These are phyloP conservation scores for Aspergillus nanangensis DNA, from an alignment of 495 filamentous ascomycete genomes.

Conservation along the genomic window DNA sequence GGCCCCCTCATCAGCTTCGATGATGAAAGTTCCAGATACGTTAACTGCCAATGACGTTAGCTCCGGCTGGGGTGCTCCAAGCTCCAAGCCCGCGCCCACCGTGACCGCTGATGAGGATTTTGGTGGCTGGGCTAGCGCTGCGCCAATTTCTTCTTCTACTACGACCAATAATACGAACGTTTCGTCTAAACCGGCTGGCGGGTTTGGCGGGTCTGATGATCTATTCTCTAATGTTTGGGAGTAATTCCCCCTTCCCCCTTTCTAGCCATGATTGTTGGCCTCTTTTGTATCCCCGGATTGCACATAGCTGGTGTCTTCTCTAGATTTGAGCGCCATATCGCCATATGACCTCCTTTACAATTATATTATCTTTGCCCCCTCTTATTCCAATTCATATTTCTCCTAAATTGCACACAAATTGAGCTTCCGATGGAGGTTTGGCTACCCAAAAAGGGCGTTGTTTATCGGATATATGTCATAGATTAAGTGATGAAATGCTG, in stretches of 20 bases:
- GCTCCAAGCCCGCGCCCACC: conserved; percentile 51
- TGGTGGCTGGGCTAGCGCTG: conserved; percentile 82
- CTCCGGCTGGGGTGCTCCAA: conserved; percentile 51
- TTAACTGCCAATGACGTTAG: conserved; percentile 43
- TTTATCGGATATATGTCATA: no score
- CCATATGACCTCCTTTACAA: conserved; percentile 3
- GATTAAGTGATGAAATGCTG: no score
- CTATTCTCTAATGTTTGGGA: conserved; percentile 94
- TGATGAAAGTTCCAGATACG: conserved; percentile 46
- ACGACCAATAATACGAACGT: conserved; percentile 22
- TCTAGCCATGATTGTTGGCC: conserved; percentile 3
- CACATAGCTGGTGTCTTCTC: conserved; percentile 8
- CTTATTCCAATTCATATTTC: conserved; percentile 1
- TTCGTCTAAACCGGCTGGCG: conserved; percentile 48
- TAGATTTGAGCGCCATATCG: conserved; percentile 9
- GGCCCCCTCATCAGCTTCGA: conserved; percentile 22
- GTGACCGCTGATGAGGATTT: conserved; percentile 87
- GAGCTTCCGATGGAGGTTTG: no score
- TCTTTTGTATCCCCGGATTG: conserved; percentile 1
- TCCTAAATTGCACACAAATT: no score
- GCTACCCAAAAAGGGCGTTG: no score
- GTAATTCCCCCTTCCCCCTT: conserved; percentile 30
- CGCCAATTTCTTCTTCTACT: conserved; percentile 38
- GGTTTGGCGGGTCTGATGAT: conserved; percentile 72
- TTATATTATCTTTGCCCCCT: background rate